Percentiles rank a stretch among this genome's conserved stretches.
Conservation (phyloP, 1,284 basidiomycete species). For the Boletellus dicymbophilus region DNA sequence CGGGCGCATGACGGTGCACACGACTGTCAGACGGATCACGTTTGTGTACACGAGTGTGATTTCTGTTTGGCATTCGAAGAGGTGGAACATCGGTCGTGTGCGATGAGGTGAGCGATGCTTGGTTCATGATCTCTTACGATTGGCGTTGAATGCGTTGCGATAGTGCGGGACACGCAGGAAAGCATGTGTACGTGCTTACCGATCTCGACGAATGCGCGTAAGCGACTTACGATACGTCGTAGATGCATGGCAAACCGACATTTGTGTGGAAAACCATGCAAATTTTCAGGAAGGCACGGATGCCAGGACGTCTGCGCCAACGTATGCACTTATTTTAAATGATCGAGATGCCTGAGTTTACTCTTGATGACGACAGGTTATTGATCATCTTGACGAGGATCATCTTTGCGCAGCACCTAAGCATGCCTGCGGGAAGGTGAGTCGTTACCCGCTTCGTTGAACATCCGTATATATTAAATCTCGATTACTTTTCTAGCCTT, state of each 20-base stretch:
- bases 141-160: too few relatives aligned
- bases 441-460: constrained; percentile 1
- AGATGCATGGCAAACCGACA: constrained; percentile 52
- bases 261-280: constrained; percentile 47
- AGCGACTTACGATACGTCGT: too few relatives aligned
- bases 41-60: constrained; percentile 45
- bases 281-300: constrained; percentile 42
- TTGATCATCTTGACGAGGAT: constrained; percentile 43
- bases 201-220: too few relatives aligned
- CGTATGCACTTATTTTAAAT: constrained; percentile 27
- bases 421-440: constrained; percentile 57
- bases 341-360: too few relatives aligned
- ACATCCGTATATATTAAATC: background rate
- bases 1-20: constrained; percentile 48
- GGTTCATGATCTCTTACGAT: too few relatives aligned
- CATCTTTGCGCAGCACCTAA: constrained; percentile 52
- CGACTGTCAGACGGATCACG: constrained; percentile 49
- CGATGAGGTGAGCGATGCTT: constrained; percentile 40
- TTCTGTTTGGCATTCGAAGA: constrained; percentile 35
- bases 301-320: constrained; percentile 52
- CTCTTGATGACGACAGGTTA: too few relatives aligned
- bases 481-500: constrained; percentile 41
- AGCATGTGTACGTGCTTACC: constrained; percentile 46
- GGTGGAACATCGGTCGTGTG: constrained; percentile 33
- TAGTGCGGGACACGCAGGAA: constrained; percentile 52